Base-by-base conservation (phyloP, 2,329 filamentous ascomycete species). In the Coleophoma crateriformis region DNA sequence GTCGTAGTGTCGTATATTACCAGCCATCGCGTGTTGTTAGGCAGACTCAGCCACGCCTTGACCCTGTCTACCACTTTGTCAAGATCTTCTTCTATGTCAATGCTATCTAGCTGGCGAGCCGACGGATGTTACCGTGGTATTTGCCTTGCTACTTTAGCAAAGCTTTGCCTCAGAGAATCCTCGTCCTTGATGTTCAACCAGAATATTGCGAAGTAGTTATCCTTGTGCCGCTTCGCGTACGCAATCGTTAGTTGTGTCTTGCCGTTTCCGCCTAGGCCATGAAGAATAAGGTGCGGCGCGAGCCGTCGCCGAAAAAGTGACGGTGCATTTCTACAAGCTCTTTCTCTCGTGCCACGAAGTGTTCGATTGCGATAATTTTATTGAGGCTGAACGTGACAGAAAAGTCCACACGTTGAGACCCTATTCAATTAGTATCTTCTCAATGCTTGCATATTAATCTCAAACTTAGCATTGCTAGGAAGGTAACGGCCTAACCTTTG, bases 201-300 rank as follows among this genome's bases (percentile, higher is more conserved):
- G 51, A 76, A 66, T 4, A 70, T 56, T 0, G 69, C 67, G 0
- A 64, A 64, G 54, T 72, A 73, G 10, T 62, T 54, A 13, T 58
- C 41, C n/a, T 60, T 56, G 50, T 74, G 54, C 33, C 49, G 50
- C 53, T 33, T 27, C 2, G 62, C 53, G 58, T 69, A 74, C 44
- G 59, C 58, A 20, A 71, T 56, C 15, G 64, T 61, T 17, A 73
- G 60, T 54, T 74, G 67, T n/a, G 71, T 74, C 59, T 75, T 75
- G 27, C 68, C 71, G 42, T 74, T 72, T 7, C 71, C 70, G 17
- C 71, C 70, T 1, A 71, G 58, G 6, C 71, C 71, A 20, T 69
- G 46, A 15, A 54, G 40, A 49, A 54, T 40, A 39, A 54, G 42
- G 27, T 39, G 40, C 19, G 45, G 12, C 51, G 52, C 22, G 45